phyloP scores from a whole-genome alignment of 2,329 filamentous ascomycete species.

The Huntiella moniliformis region DNA sequence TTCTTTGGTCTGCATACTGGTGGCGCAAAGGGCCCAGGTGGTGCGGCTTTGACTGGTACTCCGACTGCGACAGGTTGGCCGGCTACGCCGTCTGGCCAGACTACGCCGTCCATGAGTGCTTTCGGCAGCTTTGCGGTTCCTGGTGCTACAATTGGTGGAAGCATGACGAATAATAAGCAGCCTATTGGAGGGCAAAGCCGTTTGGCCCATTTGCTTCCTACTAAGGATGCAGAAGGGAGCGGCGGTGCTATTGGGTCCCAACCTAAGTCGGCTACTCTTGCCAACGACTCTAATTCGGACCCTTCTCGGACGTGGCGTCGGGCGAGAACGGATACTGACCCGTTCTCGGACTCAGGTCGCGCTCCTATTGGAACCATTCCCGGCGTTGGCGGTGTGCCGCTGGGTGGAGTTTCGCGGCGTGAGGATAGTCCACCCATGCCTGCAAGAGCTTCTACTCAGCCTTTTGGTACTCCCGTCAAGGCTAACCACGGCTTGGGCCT shows the following conservation, averaged over 20 bases:
- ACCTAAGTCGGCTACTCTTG: slow-evolving; percentile 19
- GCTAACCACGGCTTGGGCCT: slow-evolving; percentile 18
- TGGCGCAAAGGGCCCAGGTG: slow-evolving; percentile 4
- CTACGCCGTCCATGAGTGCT: slow-evolving; percentile 46
- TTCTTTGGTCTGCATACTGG: slow-evolving; percentile 6
- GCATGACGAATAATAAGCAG: slow-evolving; percentile 19
- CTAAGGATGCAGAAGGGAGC: slow-evolving; percentile 31
- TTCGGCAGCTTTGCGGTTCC: slow-evolving; percentile 80
- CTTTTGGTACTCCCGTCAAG: slow-evolving; percentile 29
- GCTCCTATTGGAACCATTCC: slow-evolving; percentile 13
- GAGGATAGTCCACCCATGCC: slow-evolving; percentile 37
- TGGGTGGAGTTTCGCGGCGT: slow-evolving; percentile 38
- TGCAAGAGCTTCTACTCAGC: slow-evolving; percentile 13
- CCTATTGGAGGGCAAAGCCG: slow-evolving; percentile 43
- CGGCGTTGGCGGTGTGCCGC: not conserved
- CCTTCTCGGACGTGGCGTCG: slow-evolving; percentile 37
- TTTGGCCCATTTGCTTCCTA: slow-evolving; percentile 62
- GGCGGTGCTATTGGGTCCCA: slow-evolving; percentile 18
- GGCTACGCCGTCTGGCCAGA: slow-evolving; percentile 28
- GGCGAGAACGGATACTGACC: slow-evolving; percentile 54
- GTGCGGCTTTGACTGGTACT: slow-evolving; percentile 23
- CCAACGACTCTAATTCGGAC: slow-evolving; percentile 14
- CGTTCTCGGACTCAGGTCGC: slow-evolving; percentile 48
- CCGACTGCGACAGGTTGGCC: slow-evolving; percentile 27
- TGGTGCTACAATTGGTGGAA: slow-evolving; percentile 29